Percentiles rank a stretch among this genome's conserved stretches.
These are phyloP conservation scores for Nidula niveotomentosa DNA, from an alignment of 1,284 basidiomycete species.

Conservation along the genomic window DNA sequence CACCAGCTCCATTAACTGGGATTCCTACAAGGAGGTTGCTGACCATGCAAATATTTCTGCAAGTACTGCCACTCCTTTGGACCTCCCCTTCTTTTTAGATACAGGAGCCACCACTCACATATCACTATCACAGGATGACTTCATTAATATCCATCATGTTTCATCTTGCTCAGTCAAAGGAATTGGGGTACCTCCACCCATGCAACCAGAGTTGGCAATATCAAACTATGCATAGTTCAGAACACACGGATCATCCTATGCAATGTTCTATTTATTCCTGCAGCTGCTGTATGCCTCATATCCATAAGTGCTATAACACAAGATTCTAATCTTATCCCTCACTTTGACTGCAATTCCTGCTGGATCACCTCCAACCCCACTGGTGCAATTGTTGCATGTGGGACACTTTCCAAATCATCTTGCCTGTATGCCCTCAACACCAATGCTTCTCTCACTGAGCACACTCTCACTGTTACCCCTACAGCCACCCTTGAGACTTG, in stretches of 20 bases:
- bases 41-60: no score
- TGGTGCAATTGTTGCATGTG: conserved; percentile 9
- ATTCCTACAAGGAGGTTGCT: neutral
- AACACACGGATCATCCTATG: conserved; percentile 15
- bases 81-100: conserved; percentile 25
- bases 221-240: conserved; percentile 18
- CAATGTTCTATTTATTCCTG: conserved; percentile 20
- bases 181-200: conserved; percentile 27
- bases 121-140: conserved; percentile 22
- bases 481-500: conserved; percentile 22
- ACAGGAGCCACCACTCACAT: conserved; percentile 27
- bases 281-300: conserved; percentile 20
- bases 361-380: conserved; percentile 6
- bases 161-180: conserved; percentile 21
- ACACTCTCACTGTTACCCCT: conserved; percentile 5
- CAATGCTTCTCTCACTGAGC: conserved; percentile 4
- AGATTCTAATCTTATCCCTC: conserved; percentile 1
- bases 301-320: conserved; percentile 14
- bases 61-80: conserved; percentile 3
- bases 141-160: conserved; percentile 21
- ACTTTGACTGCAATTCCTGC: conserved; percentile 8
- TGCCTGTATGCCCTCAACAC: conserved; percentile 15
- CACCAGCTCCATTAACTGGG: conserved; percentile 1
- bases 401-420: conserved; percentile 4
- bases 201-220: conserved; percentile 24